Conservation (phyloP, 148 eudicot species). For the Dysphania ambrosioides region DNA sequence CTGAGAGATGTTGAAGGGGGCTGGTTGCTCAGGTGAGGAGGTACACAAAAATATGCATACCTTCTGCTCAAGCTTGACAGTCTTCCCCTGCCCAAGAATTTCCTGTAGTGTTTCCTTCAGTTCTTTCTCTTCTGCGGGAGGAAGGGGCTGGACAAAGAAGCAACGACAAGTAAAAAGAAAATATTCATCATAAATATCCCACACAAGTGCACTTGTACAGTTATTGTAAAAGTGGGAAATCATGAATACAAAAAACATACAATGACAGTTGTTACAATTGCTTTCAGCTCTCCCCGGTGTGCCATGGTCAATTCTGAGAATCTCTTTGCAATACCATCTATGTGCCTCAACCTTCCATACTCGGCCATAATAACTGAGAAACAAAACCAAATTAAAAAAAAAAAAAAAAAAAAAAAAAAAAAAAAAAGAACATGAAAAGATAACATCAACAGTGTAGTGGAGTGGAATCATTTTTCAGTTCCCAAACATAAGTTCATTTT, state of each 20-base stretch:
- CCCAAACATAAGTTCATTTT: no score
- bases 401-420: no score
- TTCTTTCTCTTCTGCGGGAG: constrained; percentile 81
- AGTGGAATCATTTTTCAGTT: no score
- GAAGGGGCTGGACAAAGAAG: constrained; percentile 57
- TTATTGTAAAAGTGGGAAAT: neutral
- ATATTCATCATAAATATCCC: neutral
- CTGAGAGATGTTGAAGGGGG: no score
- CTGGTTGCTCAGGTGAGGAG: no score
- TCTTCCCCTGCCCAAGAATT: constrained; percentile 75
- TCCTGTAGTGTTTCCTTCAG: constrained; percentile 84
- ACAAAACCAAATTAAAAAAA: no score
- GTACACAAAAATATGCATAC: constrained; percentile 26
- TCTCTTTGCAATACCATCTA: constrained; percentile 61
- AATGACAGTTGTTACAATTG: constrained; percentile 70
- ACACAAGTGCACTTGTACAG: neutral
- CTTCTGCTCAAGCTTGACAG: constrained; percentile 77
- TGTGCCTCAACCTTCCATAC: constrained; percentile 67
- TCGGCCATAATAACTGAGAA: constrained; percentile 66
- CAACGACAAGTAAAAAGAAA: neutral
- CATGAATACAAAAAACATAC: constrained; percentile 43
- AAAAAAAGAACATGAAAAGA: no score
- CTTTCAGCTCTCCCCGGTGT: constrained; percentile 80
- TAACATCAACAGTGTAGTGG: no score
- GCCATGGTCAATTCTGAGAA: constrained; percentile 84